A percentile compares a stretch with the other conserved stretches of the same genome.
These are phyloP conservation scores for Lactarius pseudohatsudake DNA, from an alignment of 768 basidiomycete species.

Conservation along the genomic window DNA sequence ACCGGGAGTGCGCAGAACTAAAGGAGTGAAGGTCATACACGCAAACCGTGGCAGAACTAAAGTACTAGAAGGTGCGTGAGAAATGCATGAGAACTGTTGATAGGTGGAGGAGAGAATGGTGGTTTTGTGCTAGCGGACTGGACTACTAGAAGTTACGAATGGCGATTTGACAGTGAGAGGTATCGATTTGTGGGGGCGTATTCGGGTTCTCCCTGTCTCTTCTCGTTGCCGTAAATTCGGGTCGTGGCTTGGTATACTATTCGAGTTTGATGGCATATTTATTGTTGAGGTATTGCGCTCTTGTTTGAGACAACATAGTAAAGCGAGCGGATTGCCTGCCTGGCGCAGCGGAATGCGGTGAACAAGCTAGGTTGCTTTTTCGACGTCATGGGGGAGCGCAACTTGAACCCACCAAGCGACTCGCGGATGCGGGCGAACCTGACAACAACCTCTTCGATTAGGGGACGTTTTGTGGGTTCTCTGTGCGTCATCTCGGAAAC, in stretches of 20 bases:
- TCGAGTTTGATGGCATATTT: not conserved
- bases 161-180: too few species aligned
- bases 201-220: too few species aligned
- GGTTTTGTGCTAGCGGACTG: too few species aligned
- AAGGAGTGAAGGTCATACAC: not conserved
- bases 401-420: constrained; percentile 34
- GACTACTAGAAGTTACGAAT: too few species aligned
- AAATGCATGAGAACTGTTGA: too few species aligned
- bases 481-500: constrained; percentile 39
- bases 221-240: too few species aligned
- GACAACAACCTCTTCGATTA: constrained; percentile 39
- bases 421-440: constrained; percentile 35
- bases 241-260: too few species aligned
- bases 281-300: constrained; percentile 6
- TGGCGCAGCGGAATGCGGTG: not conserved
- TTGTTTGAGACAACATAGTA: constrained; percentile 3
- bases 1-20: not conserved
- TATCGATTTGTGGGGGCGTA: too few species aligned
- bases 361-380: constrained; percentile 10
- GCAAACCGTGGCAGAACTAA: too few species aligned
- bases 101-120: too few species aligned
- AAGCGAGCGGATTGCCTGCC: constrained; percentile 10
- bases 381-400: constrained; percentile 31
- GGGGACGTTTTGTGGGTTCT: constrained; percentile 39
- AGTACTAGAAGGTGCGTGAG: too few species aligned